A percentile compares a stretch with the other conserved stretches of the same genome.
Conservation (phyloP, 805 yeast species). For the Schwanniomyces occidentalis region DNA sequence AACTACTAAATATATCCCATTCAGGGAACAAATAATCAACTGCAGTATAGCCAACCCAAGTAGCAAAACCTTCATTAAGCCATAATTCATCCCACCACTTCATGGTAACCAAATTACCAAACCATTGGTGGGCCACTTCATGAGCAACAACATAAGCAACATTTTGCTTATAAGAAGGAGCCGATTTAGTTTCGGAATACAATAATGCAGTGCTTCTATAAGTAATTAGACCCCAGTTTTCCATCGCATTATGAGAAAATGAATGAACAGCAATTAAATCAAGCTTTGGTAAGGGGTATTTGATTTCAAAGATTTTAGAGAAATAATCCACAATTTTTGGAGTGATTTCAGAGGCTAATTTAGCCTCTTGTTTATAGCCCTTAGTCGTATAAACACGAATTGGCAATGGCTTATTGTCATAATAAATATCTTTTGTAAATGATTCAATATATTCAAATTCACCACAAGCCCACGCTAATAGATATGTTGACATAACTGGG, state of each 20-base stretch:
- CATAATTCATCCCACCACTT: constrained; percentile 93
- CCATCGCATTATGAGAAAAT: constrained; percentile 87
- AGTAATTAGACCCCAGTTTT: constrained; percentile 82
- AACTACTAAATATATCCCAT: constrained; percentile 71
- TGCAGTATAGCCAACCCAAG: constrained; percentile 77
- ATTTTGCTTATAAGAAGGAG: constrained; percentile 57
- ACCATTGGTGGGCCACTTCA: constrained; percentile 91
- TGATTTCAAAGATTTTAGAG: constrained; percentile 47
- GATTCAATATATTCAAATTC: constrained; percentile 55
- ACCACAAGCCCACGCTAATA: constrained; percentile 61
- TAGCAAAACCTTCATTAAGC: constrained; percentile 90
- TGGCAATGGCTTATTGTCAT: constrained; percentile 42
- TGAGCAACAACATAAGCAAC: constrained; percentile 84
- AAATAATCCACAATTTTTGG: constrained; percentile 52
- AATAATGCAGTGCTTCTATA: constrained; percentile 57
- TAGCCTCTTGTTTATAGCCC: constrained; percentile 48
- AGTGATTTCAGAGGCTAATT: constrained; percentile 48
- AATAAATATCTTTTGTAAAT: constrained; percentile 38
- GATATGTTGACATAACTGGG: constrained; percentile 56
- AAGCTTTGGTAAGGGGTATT: constrained; percentile 77
- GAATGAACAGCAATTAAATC: constrained; percentile 80
- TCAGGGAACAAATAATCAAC: constrained; percentile 72
- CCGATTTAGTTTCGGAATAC: constrained; percentile 47
- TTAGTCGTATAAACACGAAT: constrained; percentile 54
- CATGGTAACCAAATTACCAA: constrained; percentile 87